Conservation (phyloP, 805 yeast genomes). For the Saccharomycopsis schoenii region DNA sequence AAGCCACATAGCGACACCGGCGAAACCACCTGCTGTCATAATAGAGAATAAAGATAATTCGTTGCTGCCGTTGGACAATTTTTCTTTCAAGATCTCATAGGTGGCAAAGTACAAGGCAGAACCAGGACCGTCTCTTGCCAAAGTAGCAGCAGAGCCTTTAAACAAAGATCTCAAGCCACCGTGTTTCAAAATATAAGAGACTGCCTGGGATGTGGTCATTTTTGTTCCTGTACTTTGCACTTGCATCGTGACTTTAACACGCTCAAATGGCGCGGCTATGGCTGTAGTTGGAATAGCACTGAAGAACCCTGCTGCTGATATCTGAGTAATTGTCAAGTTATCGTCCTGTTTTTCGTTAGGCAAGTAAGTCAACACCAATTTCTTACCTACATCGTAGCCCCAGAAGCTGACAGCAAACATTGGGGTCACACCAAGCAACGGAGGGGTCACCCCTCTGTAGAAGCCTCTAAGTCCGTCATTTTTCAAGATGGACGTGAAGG, state of each 20-base stretch:
- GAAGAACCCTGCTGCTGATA: slow-evolving; percentile 86
- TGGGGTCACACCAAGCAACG: slow-evolving; percentile 93
- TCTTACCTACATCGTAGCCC: slow-evolving; percentile 95
- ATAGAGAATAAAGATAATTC: slow-evolving; percentile 63
- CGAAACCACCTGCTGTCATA: slow-evolving; percentile 86
- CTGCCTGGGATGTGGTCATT: slow-evolving; percentile 42
- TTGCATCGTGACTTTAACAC: slow-evolving; percentile 91
- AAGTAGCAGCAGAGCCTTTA: slow-evolving; percentile 85
- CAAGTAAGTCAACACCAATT: slow-evolving; percentile 40
- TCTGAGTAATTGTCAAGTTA: slow-evolving; percentile 51
- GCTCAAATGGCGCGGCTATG: slow-evolving; percentile 96
- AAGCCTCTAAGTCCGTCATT: slow-evolving; percentile 72
- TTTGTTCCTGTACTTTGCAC: slow-evolving; percentile 39
- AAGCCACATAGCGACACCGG: slow-evolving; percentile 96
- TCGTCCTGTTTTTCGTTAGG: slow-evolving; percentile 22
- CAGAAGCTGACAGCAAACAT: slow-evolving; percentile 97
- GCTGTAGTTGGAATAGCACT: slow-evolving; percentile 92
- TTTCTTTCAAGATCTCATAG: slow-evolving; percentile 70
- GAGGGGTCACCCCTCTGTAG: slow-evolving; percentile 91
- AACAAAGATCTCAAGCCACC: slow-evolving; percentile 83
- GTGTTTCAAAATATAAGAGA: slow-evolving; percentile 55
- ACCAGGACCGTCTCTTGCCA: slow-evolving; percentile 97
- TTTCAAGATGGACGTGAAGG: slow-evolving; percentile 60
- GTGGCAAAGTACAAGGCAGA: slow-evolving; percentile 93
- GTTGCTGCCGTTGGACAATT: slow-evolving; percentile 34